Percentiles rank a stretch among this genome's conserved stretches.
Conservation (phyloP, 179 eudicot species). For the Gypsophila paniculata region DNA sequence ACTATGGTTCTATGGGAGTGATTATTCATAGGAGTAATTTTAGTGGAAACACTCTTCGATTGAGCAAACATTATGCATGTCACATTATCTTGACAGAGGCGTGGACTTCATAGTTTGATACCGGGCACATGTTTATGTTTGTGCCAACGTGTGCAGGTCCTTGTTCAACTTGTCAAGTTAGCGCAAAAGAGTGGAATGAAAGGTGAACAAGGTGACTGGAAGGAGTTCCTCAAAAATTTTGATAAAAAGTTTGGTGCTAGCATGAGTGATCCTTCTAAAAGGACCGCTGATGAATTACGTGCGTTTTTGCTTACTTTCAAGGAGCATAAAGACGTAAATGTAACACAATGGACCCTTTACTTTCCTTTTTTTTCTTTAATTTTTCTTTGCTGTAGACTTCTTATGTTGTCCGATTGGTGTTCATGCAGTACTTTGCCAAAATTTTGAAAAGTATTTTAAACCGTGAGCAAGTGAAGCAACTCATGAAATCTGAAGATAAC, state of each 20-base stretch:
- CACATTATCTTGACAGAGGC: neutral
- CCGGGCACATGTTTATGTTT: neutral
- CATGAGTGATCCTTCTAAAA: conserved; percentile 74
- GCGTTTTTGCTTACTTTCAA: conserved; percentile 69
- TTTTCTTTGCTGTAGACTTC: conserved; percentile 7
- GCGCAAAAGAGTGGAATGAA: conserved; percentile 64
- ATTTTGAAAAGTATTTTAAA: conserved; percentile 37
- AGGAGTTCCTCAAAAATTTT: conserved; percentile 57
- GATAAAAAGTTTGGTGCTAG: conserved; percentile 68
- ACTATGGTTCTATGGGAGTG: neutral
- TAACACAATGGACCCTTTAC: conserved; percentile 19
- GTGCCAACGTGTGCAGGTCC: conserved; percentile 39
- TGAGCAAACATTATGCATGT: neutral
- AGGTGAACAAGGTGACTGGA: conserved; percentile 84
- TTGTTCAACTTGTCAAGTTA: conserved; percentile 66
- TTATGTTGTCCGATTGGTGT: conserved; percentile 11
- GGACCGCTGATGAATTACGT: conserved; percentile 43
- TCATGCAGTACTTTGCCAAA: conserved; percentile 54
- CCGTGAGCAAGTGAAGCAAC: conserved; percentile 38
- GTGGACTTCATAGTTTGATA: neutral
- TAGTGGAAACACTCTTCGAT: neutral
- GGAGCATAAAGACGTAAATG: conserved; percentile 57
- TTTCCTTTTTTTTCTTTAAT: neutral
- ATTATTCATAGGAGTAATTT: neutral
- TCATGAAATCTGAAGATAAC: conserved; percentile 29